Evolutionary conservation across 2,329 filamentous ascomycete species (phyloP).

Genomic region (Hawksworthiomyces lignivorus): DNA sequence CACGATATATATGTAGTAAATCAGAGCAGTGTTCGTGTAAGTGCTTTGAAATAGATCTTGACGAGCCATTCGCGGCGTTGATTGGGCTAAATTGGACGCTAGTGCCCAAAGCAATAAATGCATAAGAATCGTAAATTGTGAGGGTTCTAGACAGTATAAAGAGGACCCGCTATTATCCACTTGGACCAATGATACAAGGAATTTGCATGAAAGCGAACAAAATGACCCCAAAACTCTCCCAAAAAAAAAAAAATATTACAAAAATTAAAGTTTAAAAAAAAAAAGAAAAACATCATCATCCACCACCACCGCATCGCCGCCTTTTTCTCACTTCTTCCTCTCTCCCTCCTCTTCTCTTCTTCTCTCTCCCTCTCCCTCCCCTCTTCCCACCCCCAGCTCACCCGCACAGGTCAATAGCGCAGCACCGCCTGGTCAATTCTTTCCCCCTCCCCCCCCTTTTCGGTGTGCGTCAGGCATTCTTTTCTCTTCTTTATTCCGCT

Average conservation of each 20-base stretch:
- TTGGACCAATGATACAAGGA: too few relatives aligned
- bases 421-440: constrained; percentile 34
- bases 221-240: too few relatives aligned
- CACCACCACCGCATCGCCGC: too few relatives aligned
- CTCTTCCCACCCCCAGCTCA: constrained; percentile 13
- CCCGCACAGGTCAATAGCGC: constrained; percentile 25
- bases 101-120: constrained; percentile 4
- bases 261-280: not conserved
- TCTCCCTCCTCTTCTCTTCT: constrained; percentile 5
- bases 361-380: constrained; percentile 11
- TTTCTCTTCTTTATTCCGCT: constrained; percentile 18
- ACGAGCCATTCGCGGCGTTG: too few relatives aligned
- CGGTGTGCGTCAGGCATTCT: constrained; percentile 33
- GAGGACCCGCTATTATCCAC: too few relatives aligned
- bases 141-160: constrained; percentile 4
- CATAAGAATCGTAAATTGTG: constrained; percentile 4
- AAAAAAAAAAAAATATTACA: not conserved
- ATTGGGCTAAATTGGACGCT: not conserved
- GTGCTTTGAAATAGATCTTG: too few relatives aligned
- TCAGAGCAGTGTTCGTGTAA: too few relatives aligned
- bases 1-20: too few relatives aligned
- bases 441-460: constrained; percentile 15
- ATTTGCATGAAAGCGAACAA: too few relatives aligned
- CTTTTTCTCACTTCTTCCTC: constrained; percentile 8
- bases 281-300: constrained; percentile 17